A percentile compares a stretch with the other conserved stretches of the same genome.
phyloP scores from a whole-genome alignment of 371 early-diverging fungal genomes.

The Apophysomyces elegans region DNA sequence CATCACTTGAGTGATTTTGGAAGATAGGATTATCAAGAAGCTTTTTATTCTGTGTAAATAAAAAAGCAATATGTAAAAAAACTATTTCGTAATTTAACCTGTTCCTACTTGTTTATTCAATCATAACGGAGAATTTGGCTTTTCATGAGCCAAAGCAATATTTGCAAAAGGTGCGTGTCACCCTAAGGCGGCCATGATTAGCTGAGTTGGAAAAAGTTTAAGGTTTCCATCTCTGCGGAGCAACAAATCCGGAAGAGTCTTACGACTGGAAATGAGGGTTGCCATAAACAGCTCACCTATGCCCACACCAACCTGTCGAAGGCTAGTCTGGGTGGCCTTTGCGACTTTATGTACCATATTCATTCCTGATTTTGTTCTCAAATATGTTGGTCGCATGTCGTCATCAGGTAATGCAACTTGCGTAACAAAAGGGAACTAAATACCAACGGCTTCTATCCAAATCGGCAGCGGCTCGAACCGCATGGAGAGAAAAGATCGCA shows the following conservation, averaged over 20 bases:
- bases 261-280: slow-evolving; percentile 24
- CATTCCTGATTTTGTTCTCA: slow-evolving; percentile 32
- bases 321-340: slow-evolving; percentile 32
- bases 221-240: background rate
- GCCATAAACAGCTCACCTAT: slow-evolving; percentile 25
- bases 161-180: too few species aligned
- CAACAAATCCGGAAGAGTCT: slow-evolving; percentile 15
- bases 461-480: slow-evolving; percentile 38
- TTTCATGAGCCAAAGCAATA: too few species aligned
- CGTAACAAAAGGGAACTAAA: background rate
- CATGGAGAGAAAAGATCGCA: slow-evolving; percentile 57
- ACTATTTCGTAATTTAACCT: too few species aligned
- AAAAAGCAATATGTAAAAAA: too few species aligned
- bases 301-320: slow-evolving; percentile 27
- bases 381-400: slow-evolving; percentile 35
- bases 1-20: too few species aligned
- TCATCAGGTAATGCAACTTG: slow-evolving; percentile 31
- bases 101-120: too few species aligned
- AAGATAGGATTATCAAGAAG: too few species aligned
- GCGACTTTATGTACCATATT: slow-evolving; percentile 31
- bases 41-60: too few species aligned
- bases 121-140: too few species aligned
- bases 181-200: too few species aligned
- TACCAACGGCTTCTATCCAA: background rate
- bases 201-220: slow-evolving; percentile 2